These are phyloP conservation scores for Aspergillus hancockii DNA, from an alignment of 495 filamentous ascomycete species.

Conservation along the genomic window DNA sequence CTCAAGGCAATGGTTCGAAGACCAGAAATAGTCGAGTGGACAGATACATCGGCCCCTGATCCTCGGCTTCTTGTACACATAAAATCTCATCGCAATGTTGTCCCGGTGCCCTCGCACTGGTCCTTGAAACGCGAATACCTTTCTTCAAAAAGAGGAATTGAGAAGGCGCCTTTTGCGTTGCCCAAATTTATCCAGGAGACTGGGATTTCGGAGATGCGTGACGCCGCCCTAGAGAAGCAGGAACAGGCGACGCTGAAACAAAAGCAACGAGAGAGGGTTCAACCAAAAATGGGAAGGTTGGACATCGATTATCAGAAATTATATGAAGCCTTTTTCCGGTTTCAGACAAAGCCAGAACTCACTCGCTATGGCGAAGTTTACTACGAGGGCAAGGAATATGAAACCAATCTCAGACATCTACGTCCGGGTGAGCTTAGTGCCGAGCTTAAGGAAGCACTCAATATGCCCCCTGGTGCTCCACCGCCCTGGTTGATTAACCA, in stretches of 20 bases:
- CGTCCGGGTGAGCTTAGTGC: slow-evolving; percentile 89
- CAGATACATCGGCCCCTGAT: slow-evolving; percentile 89
- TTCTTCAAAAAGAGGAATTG: slow-evolving; percentile 91
- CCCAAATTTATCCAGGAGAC: slow-evolving; percentile 98
- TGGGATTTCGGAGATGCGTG: slow-evolving; percentile 96
- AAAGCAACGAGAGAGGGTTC: slow-evolving; percentile 91
- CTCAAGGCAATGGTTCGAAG: slow-evolving; percentile 88
- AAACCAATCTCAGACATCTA: slow-evolving; percentile 88
- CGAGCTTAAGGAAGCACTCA: slow-evolving; percentile 87
- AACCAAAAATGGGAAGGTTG: slow-evolving; percentile 94
- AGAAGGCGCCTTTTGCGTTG: slow-evolving; percentile 88
- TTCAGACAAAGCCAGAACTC: slow-evolving; percentile 91
- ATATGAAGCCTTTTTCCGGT: slow-evolving; percentile 96
- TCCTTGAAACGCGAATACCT: slow-evolving; percentile 94
- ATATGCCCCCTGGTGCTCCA: slow-evolving; percentile 90
- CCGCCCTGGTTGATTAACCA: slow-evolving; percentile 98
- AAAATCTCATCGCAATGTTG: slow-evolving; percentile 92
- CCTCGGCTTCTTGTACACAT: slow-evolving; percentile 88
- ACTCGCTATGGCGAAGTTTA: slow-evolving; percentile 97
- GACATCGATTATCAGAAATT: slow-evolving; percentile 98
- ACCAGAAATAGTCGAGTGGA: slow-evolving; percentile 96
- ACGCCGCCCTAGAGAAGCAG: slow-evolving; percentile 94
- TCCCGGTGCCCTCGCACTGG: slow-evolving; percentile 94
- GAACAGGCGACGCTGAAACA: slow-evolving; percentile 87
- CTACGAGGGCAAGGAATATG: slow-evolving; percentile 97